Base-by-base conservation (phyloP, 1,284 basidiomycete species). In the Phellopilus nigrolimitatus region DNA sequence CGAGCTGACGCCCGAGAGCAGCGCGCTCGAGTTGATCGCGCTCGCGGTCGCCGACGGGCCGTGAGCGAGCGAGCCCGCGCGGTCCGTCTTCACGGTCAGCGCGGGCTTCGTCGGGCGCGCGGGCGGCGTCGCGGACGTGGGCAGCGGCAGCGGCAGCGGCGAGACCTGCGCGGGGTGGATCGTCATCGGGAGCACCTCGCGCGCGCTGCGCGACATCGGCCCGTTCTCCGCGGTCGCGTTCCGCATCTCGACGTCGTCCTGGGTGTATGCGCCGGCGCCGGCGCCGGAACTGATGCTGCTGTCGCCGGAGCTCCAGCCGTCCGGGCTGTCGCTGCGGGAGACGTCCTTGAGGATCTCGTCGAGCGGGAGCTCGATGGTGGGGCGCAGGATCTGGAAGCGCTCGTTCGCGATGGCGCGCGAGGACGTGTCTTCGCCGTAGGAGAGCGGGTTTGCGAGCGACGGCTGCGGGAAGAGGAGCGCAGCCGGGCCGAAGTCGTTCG, bases 341-440 rank as follows among this genome's bases (percentile, higher is more conserved):
- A 68, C 63, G 19, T 61, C 58, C 59, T 72, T 73, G 56, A 90
- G 74, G 52, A 90, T 72, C 56, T 90, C 86, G 57, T 90, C 87
- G 21, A 90, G 75, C 7, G 82, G 81, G 27, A 90, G 76, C 63
- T 89, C 86, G 60, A 89, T 88, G 28, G 86, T 89, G 0, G 88
- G 88, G 9, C 86, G 79, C 13, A 75, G 64, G 56, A 90, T 80
- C 65, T 75, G 76, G 62, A 89, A 78, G 31, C 72, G 68, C 55
- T 80, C 78, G 15, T 70, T 63, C 44, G 64, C 61, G 36, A 64
- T 64, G 41, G 55, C 58, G 48, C 56, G 53, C 71, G 57, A 69
- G 63, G 61, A 70, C 74, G 60, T 71, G 44, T 79, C 84, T 65
- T 88, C 86, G 53, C 85, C 86, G 64, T 88, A 88, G 59, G 79